A percentile compares a stretch with the other conserved stretches of the same genome.
These are phyloP conservation scores for Kwoniella sp. DNA, from an alignment of 768 basidiomycete genomes.

Conservation along the genomic window DNA sequence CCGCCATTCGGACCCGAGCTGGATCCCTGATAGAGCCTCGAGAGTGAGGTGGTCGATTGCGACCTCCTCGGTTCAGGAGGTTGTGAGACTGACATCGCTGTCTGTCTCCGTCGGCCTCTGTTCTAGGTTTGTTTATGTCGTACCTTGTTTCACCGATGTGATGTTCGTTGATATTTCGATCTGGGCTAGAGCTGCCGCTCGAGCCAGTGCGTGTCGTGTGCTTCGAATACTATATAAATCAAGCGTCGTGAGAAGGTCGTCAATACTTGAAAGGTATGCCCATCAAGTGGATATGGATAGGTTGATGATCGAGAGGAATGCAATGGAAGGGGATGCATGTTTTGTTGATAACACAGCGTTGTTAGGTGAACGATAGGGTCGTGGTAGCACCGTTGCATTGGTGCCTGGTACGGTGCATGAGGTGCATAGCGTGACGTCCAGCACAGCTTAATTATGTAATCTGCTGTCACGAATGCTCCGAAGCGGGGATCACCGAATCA, in stretches of 20 bases:
- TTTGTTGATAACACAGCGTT: not conserved
- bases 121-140: not conserved
- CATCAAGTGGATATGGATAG: not conserved
- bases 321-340: not conserved
- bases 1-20: slow-evolving; percentile 69
- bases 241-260: not conserved
- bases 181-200: not conserved
- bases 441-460: not conserved
- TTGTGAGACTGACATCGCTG: slow-evolving; percentile 12
- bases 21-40: slow-evolving; percentile 47
- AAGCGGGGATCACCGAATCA: not conserved
- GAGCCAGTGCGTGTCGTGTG: not conserved
- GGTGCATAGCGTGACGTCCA: not conserved
- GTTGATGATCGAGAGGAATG: not conserved
- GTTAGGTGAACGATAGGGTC: not conserved
- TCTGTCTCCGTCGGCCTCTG: not conserved
- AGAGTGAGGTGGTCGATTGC: slow-evolving; percentile 52
- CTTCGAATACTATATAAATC: not conserved
- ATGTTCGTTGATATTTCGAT: slow-evolving; percentile 1
- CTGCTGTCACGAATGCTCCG: no score
- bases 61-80: slow-evolving; percentile 43
- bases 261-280: not conserved
- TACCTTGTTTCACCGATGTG: not conserved
- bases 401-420: not conserved
- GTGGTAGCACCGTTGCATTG: not conserved